Evolutionary conservation across 2,329 filamentous ascomycete genomes (phyloP), one percentile per base, ranked within the genome.

Genomic region (Talaromyces sp.): DNA sequence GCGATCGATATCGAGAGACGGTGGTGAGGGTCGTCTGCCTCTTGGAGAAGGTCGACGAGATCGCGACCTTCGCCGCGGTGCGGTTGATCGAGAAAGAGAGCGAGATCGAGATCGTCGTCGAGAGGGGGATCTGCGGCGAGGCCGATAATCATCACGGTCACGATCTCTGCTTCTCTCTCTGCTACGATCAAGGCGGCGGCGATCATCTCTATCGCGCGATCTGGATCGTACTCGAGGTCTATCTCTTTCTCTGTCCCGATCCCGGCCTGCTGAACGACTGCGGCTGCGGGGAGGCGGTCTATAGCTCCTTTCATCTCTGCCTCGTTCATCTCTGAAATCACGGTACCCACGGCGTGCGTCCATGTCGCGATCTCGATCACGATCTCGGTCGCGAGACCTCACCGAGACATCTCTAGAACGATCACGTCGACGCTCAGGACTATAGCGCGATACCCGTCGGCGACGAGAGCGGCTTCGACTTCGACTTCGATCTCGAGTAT

Each of bases 1-100:
- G n/a, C 74, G 72, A 57, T 76, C 74, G 51, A 76, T 76, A 50
- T 75, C 74, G 29, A 72, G 65, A 47, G 66, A 58, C 46, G 64
- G 66, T 14, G 66, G 69, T 2, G 69, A 68, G 29, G 61, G 61
- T 20, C 67, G 62, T 35, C 65, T 60, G 32, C 59, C 61, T 20
- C 62, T 61, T 8, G 69, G 36, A 9, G 36, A 70, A 16, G 63
- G 61, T 42, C 64, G 66, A 19, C 68, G 68, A 36, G 71, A 73
- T 17, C 63, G 60, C 37, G 71, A 74, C 41, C 69, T 62, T 47
- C 57, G 56, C 24, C 68, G 56, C 6, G 58, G 19, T 55, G 41
- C 32, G 56, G 37, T 57, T 52, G 49, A 60, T 48, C 55, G 49
- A 43, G 61, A 64, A 40, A 59, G 55, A 10, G 60, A 63, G 16